Base-by-base conservation (phyloP, 2,329 filamentous ascomycete species). In the Ophiostoma sp. region DNA sequence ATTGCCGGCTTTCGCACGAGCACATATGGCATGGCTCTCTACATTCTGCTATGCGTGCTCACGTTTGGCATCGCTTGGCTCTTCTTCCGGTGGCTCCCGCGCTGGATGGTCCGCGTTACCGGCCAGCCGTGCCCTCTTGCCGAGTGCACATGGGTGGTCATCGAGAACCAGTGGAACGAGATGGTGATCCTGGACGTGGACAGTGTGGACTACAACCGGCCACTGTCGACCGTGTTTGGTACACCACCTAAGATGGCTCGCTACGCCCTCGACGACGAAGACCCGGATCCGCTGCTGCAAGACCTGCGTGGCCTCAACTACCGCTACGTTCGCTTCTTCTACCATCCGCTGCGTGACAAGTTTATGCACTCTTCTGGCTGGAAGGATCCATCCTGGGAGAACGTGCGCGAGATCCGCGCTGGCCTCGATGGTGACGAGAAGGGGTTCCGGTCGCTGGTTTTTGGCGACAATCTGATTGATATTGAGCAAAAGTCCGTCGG, bases 151-250 rank as follows among this genome's bases (percentile, higher is more conserved):
- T 99, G 96, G 95, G 90, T 97, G 62, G 94, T 96, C 36, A 87
- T 98, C 73, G 95, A 90, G 85, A 97, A 99, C 76, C 93, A 98
- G 84, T 98, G 95, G 94, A 91, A 91, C 67, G 94, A 98, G 79
- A 91, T 98, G 79, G 84, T 86, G 15, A 86, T 95, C n/a, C 86
- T 96, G 76, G 77, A 88, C 67, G 84, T 98, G 15, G 83, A 84
- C 52, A 79, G 79, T 20, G 81, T 81, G 70, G 77, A 79, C 27
- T 88, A 86, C 77, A 86, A 83, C 67, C 86, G 83, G 71, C 82
- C 83, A 3, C 77, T 87, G 70, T 89, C 83, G 71, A 87, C 85
- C 0, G 84, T 90, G 0, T 94, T 94, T 76, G 91, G 91, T 0
- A 5, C 65, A 33, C 81, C 85, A 0, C 86, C 88, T 70, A 93